phyloP scores from a whole-genome alignment of 805 yeast species.

The Yarrowia sp. region DNA sequence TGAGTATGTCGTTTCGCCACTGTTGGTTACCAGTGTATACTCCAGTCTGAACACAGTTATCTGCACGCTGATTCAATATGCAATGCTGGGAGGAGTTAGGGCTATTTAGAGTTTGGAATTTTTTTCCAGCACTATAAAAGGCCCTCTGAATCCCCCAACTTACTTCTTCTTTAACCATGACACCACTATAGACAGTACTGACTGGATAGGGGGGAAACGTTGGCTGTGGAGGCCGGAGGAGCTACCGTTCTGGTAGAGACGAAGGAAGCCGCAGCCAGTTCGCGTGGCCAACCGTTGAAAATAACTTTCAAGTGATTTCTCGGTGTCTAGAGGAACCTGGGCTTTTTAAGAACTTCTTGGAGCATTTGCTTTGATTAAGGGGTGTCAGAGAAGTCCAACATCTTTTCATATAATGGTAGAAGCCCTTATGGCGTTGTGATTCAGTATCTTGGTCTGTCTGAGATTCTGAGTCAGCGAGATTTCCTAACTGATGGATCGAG shows the following conservation, averaged over 20 bases:
- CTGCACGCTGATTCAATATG: conserved; percentile 20
- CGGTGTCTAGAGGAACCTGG: conserved; percentile 39
- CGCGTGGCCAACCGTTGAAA: conserved; percentile 38
- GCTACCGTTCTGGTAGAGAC: conserved; percentile 38
- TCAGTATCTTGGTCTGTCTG: not conserved
- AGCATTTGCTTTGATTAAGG: conserved; percentile 33
- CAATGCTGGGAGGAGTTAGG: conserved; percentile 25
- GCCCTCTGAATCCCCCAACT: not conserved
- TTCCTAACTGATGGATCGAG: not conserved
- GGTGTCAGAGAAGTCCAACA: conserved; percentile 40
- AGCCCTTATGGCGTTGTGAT: not conserved
- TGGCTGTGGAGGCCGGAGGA: conserved; percentile 32
- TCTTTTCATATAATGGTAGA: conserved; percentile 8
- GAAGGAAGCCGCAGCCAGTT: conserved; percentile 26
- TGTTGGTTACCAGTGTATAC: conserved; percentile 11
- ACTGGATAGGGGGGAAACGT: conserved; percentile 38
- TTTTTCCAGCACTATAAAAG: conserved; percentile 22
- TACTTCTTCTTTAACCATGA: conserved; percentile 26
- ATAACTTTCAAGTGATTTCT: conserved; percentile 39
- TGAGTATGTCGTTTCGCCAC: conserved; percentile 13
- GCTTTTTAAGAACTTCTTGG: conserved; percentile 37
- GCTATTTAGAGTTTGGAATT: conserved; percentile 20
- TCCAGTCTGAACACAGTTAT: conserved; percentile 15
- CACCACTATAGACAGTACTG: conserved; percentile 40
- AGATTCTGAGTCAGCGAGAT: not conserved